phyloP scores from a whole-genome alignment of 2,329 filamentous ascomycete genomes.

The Amauroascus verrucosus region DNA sequence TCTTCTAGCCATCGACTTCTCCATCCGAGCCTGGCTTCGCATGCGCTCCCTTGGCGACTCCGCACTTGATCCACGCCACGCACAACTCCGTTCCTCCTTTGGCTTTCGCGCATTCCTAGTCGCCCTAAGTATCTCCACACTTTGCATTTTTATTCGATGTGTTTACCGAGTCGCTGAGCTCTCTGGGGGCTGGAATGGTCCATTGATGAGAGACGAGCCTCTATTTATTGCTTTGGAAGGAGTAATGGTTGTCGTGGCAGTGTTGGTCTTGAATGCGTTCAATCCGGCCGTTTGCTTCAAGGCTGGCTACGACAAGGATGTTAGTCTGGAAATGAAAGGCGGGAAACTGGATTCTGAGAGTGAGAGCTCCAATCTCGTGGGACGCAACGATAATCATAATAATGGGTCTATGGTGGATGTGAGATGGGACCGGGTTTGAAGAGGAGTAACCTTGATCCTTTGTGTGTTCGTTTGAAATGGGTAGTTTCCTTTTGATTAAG shows the following conservation, averaged over 20 bases:
- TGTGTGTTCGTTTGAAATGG: too few species aligned
- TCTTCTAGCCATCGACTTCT: constrained; percentile 42
- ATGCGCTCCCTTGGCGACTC: constrained; percentile 10
- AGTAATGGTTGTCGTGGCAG: constrained; percentile 43
- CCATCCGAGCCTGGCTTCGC: constrained; percentile 19
- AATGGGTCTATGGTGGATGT: not conserved
- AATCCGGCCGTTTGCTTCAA: constrained; percentile 35
- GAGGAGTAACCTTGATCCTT: too few species aligned
- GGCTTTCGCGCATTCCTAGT: constrained; percentile 33
- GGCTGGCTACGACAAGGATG: constrained; percentile 6
- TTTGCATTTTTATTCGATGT: constrained; percentile 40
- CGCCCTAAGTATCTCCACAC: constrained; percentile 33
- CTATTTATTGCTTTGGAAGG: constrained; percentile 46
- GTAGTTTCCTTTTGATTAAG: not conserved
- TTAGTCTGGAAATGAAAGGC: constrained; percentile 4
- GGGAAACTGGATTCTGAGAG: not conserved
- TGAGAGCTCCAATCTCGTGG: not conserved
- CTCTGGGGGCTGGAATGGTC: constrained; percentile 38
- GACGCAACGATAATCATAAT: not conserved
- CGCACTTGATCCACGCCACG: constrained; percentile 10
- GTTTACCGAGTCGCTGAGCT: constrained; percentile 44
- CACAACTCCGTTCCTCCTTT: constrained; percentile 17
- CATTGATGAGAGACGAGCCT: constrained; percentile 41
- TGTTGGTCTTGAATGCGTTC: constrained; percentile 37
- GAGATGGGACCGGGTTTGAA: not conserved